Base-by-base conservation (phyloP, 257 asterid species). In the Nicotiana tabacum region DNA sequence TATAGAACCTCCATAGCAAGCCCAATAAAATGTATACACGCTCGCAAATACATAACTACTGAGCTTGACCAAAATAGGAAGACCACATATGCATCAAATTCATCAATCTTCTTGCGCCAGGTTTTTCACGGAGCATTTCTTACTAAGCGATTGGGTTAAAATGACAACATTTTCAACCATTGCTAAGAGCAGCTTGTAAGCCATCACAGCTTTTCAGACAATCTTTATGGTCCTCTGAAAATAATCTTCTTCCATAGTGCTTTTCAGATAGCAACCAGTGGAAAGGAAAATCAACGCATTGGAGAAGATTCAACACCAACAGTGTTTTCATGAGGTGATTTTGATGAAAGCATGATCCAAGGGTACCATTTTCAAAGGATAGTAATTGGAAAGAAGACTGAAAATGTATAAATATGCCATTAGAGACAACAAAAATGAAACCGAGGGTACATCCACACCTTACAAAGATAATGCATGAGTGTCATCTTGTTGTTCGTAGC, bases 401-500 rank as follows among this genome's bases (percentile, higher is more conserved):
- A 29, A 51, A 51, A 8, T 27, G 80, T 76, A 27, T 15, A 35
- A 67, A 29, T 9, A 66, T 13, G 27, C 72, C 60, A 33, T 65
- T 70, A 3, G 32, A 30, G 55, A 66, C 56, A 32, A 24, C 39
- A 66, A 48, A 11, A 57, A 24, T 69, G 65, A 79, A 82, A 81
- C 64, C n/a, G 66, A 66, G 74, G 77, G 86, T 55, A 74, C 78
- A 51, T 16, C 58, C 82, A 83, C 90, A 97, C 99, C 99, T 95
- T 92, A 87, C 99, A 97, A 86, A 97, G 99, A 89, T 95, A 97
- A 88, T 97, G 98, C 99, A 97, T 93, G 68, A 97, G 98, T 15
- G 99, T 97, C 97, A 95, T 97, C 91, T 90, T 95, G 86, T 82
- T 95, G 89, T 93, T 97, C 81, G 96, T 85, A 58, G 98, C 96